Evolutionary conservation across 2,329 filamentous ascomycete genomes (phyloP), one percentile per base, ranked within the genome.

Genomic region (Rhynchosporium graminicola): DNA sequence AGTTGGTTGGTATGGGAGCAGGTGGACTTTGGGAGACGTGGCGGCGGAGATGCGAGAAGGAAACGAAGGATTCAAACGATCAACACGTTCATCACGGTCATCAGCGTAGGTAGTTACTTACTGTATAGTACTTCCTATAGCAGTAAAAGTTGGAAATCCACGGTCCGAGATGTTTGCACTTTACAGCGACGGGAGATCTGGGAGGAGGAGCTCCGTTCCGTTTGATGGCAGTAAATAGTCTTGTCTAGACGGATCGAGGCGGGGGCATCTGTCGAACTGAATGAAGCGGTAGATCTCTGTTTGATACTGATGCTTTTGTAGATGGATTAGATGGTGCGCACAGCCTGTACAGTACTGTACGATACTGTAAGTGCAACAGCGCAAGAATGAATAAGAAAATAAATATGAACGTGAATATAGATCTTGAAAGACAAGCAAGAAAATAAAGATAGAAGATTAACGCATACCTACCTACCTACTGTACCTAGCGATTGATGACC

Each of bases 401-500:
- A 1, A 20, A 20, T 20, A 20, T 20, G 20, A 20, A 20, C 20
- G 20, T 20, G 20, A 20, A 20, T 20, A 20, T 20, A 20, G 20
- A 20, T 20, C 20, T 20, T 20, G 20, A 20, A 20, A 20, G 20
- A 20, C 20, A 20, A 20, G 20, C 20, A 20, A 20, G 20, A 20
- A 52, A 29, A 29, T 7, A 36, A 10, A 52, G 33, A 28, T 2
- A 52, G 38, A 52, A 40, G 6, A 20, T 20, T 20, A 20, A 20
- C 20, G 20, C 20, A 20, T 20, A 20, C 20, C 20, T 20, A 20
- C 20, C 20, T 20, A 20, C 20, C 20, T 20, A 20, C 20, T 20
- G 20, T 50, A 13, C 47, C 3, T 33, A 33, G 36, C 36, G 28
- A 28, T 42, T 54, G 51, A 54, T 54, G 51, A 54, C 51, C 51